Base-by-base conservation (phyloP, 768 basidiomycete species). In the Boletales sp. region DNA sequence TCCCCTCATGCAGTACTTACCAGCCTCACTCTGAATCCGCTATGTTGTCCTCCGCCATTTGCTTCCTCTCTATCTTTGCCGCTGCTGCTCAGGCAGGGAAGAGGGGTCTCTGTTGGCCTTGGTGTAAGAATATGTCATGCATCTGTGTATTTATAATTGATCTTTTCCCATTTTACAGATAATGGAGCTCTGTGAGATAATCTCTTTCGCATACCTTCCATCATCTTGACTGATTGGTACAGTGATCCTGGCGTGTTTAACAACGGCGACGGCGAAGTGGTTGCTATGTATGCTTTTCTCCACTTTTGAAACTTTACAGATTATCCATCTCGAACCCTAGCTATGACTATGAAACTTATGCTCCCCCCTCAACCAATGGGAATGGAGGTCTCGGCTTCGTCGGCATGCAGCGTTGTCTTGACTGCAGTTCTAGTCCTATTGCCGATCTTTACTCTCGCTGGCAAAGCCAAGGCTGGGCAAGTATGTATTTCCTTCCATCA, bases 271-370 rank as follows among this genome's bases (percentile, higher is more conserved):
- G 67, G 68, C 36, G 38, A 70, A 54, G 70, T 72, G 1, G 66
- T 65, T 7, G 65, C 63, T 28, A 69, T 70, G 70, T 68, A 62
- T 17, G 58, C 5, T 32, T 8, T 28, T 36, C 31, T 51, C n/a
- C 17, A 5, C 15, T 30, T 36, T 11, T 11, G 21, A 6, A 2
- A 5, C 8, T 41, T 19, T 4, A 17, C 36, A 6, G 9, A 15
- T 55, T 19, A 40, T 34, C 12, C 12, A 2, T 41, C n/a, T 2
- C 39, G 18, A 4, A 19, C 10, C 2, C 35, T 28, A 72, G 70
- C 41, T 72, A 73, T 46, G 72, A 72, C 51, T 72, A 63, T 34
- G 71, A 73, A 48, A 73, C 72, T 11, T 67, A 62, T 34, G 33
- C 53, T 9, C 71, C 71, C 4, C 56, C 63, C 4, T 71, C 71